phyloP scores from a whole-genome alignment of 257 asterid species.

The Gynochthodes officinalis region DNA sequence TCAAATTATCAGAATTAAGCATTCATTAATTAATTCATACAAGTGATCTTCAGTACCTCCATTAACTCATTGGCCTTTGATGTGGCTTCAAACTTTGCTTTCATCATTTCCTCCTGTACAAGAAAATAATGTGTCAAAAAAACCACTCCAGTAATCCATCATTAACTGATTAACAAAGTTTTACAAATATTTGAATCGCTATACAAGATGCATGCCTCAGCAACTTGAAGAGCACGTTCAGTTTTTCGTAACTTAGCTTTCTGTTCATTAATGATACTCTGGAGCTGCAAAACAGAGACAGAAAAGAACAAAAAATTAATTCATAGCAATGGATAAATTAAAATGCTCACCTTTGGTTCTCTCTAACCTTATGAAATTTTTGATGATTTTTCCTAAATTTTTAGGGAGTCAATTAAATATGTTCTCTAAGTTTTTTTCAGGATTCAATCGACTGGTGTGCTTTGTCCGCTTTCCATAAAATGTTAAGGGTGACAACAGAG shows the following conservation, averaged over 20 bases:
- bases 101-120: constrained; percentile 80
- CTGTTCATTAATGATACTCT: constrained; percentile 56
- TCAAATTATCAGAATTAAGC: neutral
- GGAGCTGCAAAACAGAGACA: constrained; percentile 52
- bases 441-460: too few relatives aligned
- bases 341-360: neutral
- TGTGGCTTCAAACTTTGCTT: constrained; percentile 71
- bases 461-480: too few relatives aligned
- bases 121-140: constrained; percentile 8
- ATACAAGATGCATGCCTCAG: constrained; percentile 55
- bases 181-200: constrained; percentile 12
- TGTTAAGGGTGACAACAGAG: too few relatives aligned
- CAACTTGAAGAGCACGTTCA: constrained; percentile 86
- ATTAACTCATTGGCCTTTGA: constrained; percentile 58
- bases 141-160: neutral
- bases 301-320: neutral
- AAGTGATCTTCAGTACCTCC: constrained; percentile 45
- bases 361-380: neutral
- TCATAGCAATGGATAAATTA: neutral
- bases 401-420: neutral
- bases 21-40: neutral
- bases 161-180: constrained; percentile 3
- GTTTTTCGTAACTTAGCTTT: constrained; percentile 76
- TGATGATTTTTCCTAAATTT: too few relatives aligned
- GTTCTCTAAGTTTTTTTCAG: neutral